Base-by-base conservation (phyloP, 2,329 filamentous ascomycete species). In the Sporothrix schenckii region DNA sequence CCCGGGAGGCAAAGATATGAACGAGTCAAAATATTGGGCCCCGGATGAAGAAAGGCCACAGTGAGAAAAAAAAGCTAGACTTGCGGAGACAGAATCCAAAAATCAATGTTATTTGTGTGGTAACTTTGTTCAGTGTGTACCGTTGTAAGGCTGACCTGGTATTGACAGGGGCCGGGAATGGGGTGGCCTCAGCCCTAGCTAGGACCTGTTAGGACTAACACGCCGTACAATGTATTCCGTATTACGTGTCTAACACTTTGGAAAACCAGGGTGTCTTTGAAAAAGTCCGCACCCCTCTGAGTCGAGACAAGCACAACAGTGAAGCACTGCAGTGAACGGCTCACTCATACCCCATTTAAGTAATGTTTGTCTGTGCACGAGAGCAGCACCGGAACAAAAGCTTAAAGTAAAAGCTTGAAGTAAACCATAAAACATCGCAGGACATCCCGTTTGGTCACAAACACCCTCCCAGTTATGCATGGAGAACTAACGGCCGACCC, bases 101-200 rank as follows among this genome's bases (percentile, higher is more conserved):
- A 60, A 41, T 60, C 34, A 34, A 60, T 41, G 56, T 60, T 5
- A 30, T 4, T 30, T 30, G 27, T 5, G 4, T 30, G 27, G 3
- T 3, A 30, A 2, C 27, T 30, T 30, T 30, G 27, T 30, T 30
- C 27, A 30, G 4, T 30, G 27, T 30, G 27, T 30, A 3, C 27
- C 56, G 56, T 60, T 34, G 34, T 60, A 44, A 16, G 61, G 24
- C 60, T 63, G 60, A 41, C 39, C 24, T 39, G 24, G 7, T 44
- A 52, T 52, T 44, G 61, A 52, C 61, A 65, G 24, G 60, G 61
- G 61, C n/a, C 11, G 4, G 16, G 13, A 30, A 47, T 66, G 24
- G 24, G 47, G 9, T 11, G 14, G 16, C 2, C 4, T n/a, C 44
- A 7, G 19, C 56, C 58, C 41, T 65, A 19, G 60, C 1, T 65